Evolutionary conservation across 2,329 filamentous ascomycete genomes (phyloP), one percentile per base, ranked within the genome.

Genomic region (Sarocladium strictum): DNA sequence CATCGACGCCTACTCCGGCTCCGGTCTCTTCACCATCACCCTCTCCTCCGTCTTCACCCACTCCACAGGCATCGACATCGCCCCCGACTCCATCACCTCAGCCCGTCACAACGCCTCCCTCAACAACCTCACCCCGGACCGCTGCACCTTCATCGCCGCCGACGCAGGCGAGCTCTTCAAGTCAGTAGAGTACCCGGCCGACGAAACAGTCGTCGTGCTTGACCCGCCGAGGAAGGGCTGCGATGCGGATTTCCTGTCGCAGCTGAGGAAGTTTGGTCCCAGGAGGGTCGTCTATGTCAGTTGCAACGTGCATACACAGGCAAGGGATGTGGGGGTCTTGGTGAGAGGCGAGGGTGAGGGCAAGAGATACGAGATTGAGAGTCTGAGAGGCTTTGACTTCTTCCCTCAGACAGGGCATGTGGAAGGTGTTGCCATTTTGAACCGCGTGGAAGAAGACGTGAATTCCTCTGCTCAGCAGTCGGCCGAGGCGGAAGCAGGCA

Each of bases 251-350:
- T 99, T 99, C 69, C 72, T 99, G 40, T 71, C 76, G 15, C 94
- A 99, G 74, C 71, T 99, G 64, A 73, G 97, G 54, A 71, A 75
- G 5, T 97, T 89, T 63, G 87, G 80, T 1, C 93, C 94, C 0
- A 78, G 79, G 59, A 78, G 94, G 56, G 83, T 99, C 11, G 84
- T 96, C 3, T 99, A 99, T 68, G 93, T 99, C 38, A 96, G 89
- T 66, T 99, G 94, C 64, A 99, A 99, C 65, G 94, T 99, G 60
- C 94, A 99, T 67, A 97, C 93, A 9, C 94, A 97, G 78, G 94
- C 94, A 14, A 77, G 94, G 53, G 94, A 99, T 70, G 85, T 99
- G 1, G 94, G 92, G 0, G 83, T 93, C 58, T 72, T 99, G 63
- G 90, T 97, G 1, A 79, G 86, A 33, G 91, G 92, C 19, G 64